These are phyloP conservation scores for Erodium moschatum DNA, from an alignment of 441 rosid species.

Conservation along the genomic window DNA sequence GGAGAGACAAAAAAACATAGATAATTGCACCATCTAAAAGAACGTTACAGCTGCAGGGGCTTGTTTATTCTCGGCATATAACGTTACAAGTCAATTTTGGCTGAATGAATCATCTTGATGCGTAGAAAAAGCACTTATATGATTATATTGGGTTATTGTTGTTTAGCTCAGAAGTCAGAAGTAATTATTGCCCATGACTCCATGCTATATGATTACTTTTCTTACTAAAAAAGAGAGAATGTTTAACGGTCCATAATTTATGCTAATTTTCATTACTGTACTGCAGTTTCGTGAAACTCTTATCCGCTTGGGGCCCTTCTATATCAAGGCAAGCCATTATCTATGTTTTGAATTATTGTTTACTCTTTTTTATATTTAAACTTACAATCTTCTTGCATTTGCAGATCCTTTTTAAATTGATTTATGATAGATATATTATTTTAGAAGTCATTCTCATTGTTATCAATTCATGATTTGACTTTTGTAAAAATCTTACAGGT, in stretches of 20 bases:
- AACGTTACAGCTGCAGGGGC: neutral
- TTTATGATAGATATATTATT: neutral
- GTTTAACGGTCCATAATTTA: neutral
- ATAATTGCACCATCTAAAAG: neutral
- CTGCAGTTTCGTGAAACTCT: slow-evolving; percentile 88
- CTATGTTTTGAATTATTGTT: slow-evolving; percentile 12
- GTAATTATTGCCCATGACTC: neutral
- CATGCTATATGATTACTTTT: neutral
- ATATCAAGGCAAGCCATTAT: slow-evolving; percentile 60
- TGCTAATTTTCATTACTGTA: slow-evolving; percentile 10
- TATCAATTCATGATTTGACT: neutral
- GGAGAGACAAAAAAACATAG: neutral
- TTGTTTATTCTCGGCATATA: neutral
- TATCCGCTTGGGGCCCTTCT: slow-evolving; percentile 84
- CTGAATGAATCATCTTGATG: neutral
- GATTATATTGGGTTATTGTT: neutral
- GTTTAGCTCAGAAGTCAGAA: neutral
- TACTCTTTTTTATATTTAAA: neutral
- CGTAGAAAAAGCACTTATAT: neutral
- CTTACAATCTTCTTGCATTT: neutral
- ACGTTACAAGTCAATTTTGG: neutral
- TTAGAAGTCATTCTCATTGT: neutral
- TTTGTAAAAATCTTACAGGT: neutral
- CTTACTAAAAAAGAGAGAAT: neutral
- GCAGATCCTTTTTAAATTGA: neutral